Conservation (phyloP, 179 eudicot species). For the Sideroxylon spinosum region DNA sequence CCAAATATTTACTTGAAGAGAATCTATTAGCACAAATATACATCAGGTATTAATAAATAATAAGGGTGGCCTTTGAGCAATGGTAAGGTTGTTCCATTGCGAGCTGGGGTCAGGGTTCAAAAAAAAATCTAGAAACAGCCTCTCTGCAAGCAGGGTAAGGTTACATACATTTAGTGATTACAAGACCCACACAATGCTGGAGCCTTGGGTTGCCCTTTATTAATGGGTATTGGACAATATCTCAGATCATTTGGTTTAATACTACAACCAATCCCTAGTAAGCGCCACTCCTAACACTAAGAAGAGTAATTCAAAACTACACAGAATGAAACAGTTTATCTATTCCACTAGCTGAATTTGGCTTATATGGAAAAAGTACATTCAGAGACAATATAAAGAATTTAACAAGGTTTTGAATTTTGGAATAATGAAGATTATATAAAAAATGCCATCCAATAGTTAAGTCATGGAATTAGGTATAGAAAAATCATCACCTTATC, state of each 20-base stretch:
- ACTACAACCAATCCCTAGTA: neutral
- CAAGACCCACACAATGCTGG: no score
- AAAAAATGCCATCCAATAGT: neutral
- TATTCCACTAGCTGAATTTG: neutral
- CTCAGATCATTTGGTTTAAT: neutral
- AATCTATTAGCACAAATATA: neutral
- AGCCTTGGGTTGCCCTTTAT: no score
- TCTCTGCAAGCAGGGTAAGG: no score
- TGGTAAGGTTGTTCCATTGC: no score
- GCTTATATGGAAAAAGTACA: neutral
- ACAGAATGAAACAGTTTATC: neutral
- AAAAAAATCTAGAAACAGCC: no score
- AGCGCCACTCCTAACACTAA: neutral
- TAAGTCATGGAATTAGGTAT: constrained; percentile 1
- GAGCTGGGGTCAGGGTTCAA: no score
- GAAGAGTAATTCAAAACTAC: neutral
- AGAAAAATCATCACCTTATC: constrained; percentile 57
- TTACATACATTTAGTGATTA: no score
- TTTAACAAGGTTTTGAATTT: neutral
- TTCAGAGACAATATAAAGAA: neutral
- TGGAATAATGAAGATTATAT: neutral
- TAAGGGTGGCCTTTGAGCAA: no score
- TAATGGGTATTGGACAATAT: no score
- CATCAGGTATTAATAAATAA: no score
- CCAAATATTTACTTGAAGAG: neutral